Percentiles rank a stretch among this genome's conserved stretches.
These are phyloP conservation scores for Naganishia onofrii DNA, from an alignment of 768 basidiomycete genomes.

Conservation along the genomic window DNA sequence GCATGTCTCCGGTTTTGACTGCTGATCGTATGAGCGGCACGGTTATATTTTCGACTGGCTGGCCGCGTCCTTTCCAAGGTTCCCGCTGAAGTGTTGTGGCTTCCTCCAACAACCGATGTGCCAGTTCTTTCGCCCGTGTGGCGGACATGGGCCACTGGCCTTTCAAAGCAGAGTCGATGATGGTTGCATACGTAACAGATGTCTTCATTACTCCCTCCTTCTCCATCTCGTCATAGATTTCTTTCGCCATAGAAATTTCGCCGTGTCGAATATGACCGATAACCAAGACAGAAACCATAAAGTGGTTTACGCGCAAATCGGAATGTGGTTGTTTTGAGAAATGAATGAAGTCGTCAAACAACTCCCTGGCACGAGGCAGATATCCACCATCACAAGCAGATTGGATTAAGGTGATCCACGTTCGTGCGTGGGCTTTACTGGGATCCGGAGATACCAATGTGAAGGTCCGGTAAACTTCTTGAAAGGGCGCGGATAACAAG, in stretches of 20 bases:
- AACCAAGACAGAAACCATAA: conserved; percentile 47
- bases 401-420: conserved; percentile 73
- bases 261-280: conserved; percentile 65
- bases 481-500: conserved; percentile 72
- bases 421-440: conserved; percentile 57
- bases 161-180: conserved; percentile 64
- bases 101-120: conserved; percentile 1
- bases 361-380: conserved; percentile 57
- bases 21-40: conserved; percentile 42
- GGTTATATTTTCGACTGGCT: conserved; percentile 39
- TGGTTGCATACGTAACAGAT: conserved; percentile 65
- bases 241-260: conserved; percentile 61
- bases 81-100: conserved; percentile 4
- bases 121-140: conserved; percentile 19
- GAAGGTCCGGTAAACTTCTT: conserved; percentile 64
- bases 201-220: conserved; percentile 65
- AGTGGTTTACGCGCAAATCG: conserved; percentile 8
- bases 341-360: conserved; percentile 21
- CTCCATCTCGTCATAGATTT: conserved; percentile 70
- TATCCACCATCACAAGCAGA: conserved; percentile 74
- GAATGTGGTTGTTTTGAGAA: background rate
- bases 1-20: conserved; percentile 27
- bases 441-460: conserved; percentile 39
- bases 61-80: conserved; percentile 28
- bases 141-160: conserved; percentile 46